Conservation (phyloP, 1,284 basidiomycete species). For the Cutaneotrichosporon daszewskae region DNA sequence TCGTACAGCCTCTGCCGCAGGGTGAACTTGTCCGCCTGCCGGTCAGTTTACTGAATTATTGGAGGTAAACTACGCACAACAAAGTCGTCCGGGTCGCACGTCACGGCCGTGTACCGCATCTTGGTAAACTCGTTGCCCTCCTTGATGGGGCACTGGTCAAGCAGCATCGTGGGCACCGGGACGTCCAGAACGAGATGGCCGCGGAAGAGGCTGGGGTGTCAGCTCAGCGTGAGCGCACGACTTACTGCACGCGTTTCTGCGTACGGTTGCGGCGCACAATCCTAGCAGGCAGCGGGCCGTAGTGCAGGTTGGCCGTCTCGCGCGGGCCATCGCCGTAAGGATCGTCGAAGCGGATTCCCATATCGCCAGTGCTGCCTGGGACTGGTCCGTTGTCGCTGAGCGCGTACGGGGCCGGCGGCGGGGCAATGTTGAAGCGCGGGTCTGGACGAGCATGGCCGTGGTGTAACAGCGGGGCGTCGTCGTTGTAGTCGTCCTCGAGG, state of each 20-base stretch:
- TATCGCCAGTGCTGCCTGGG: background rate
- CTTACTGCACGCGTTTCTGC: constrained; percentile 75
- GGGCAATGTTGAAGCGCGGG: constrained; percentile 16
- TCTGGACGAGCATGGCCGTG: constrained; percentile 32
- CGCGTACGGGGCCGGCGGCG: background rate
- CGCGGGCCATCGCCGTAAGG: constrained; percentile 25
- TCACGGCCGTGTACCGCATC: constrained; percentile 90
- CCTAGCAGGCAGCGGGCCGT: constrained; percentile 78
- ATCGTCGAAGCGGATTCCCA: constrained; percentile 11
- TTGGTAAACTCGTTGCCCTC: constrained; percentile 86
- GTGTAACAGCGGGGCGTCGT: constrained; percentile 33
- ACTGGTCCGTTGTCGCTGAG: background rate
- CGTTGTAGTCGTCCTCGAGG: constrained; percentile 34
- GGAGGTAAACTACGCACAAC: constrained; percentile 42
- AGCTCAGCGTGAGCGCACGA: constrained; percentile 13
- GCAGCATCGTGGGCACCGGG: constrained; percentile 74
- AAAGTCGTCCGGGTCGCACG: constrained; percentile 88
- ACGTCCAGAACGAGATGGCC: constrained; percentile 87
- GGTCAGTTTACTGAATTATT: background rate
- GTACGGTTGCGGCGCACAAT: constrained; percentile 84
- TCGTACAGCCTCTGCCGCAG: constrained; percentile 75
- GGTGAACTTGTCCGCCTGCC: constrained; percentile 62
- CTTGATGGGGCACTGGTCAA: constrained; percentile 67
- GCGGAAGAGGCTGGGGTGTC: constrained; percentile 61
- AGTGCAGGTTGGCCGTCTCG: constrained; percentile 50